A percentile compares a stretch with the other conserved stretches of the same genome.
Conservation (phyloP, 2,329 filamentous ascomycete genomes). For the Shiraia sp. region DNA sequence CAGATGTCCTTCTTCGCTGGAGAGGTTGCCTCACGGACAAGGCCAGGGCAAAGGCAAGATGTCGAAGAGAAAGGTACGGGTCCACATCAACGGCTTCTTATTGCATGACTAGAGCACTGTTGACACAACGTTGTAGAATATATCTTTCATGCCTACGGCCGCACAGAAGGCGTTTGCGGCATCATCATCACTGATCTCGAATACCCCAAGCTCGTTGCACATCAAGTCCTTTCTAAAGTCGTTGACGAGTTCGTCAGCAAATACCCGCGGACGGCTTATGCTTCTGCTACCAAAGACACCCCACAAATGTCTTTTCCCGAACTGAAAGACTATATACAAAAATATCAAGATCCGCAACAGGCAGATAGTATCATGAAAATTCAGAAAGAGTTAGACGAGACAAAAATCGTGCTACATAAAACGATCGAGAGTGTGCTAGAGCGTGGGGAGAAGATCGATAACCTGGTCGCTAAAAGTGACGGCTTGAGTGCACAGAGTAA, state of each 20-base stretch:
- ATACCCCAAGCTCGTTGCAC: constrained; percentile 73
- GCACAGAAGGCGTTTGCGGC: constrained; percentile 52
- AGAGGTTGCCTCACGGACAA: constrained; percentile 84
- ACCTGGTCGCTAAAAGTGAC: constrained; percentile 90
- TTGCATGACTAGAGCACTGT: neutral
- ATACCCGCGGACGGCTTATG: constrained; percentile 72
- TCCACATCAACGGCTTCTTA: neutral
- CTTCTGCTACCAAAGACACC: constrained; percentile 47
- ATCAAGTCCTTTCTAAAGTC: constrained; percentile 84
- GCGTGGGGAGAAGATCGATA: constrained; percentile 95
- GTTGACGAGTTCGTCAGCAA: constrained; percentile 83
- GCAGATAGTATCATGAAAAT: constrained; percentile 95
- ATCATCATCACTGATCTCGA: constrained; percentile 54
- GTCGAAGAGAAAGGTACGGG: constrained; percentile 74
- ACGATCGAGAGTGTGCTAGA: constrained; percentile 88
- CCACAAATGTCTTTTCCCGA: constrained; percentile 65
- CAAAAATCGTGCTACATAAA: constrained; percentile 96
- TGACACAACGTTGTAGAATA: constrained; percentile 55
- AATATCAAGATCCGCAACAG: constrained; percentile 85
- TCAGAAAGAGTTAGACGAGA: constrained; percentile 95
- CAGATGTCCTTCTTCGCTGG: constrained; percentile 83
- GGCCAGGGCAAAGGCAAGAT: constrained; percentile 79
- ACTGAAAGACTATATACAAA: constrained; percentile 75
- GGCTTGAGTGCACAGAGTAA: constrained; percentile 89
- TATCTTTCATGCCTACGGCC: constrained; percentile 58